Base-by-base conservation (phyloP, 805 yeast genomes). In the Pichia membranifaciens region DNA sequence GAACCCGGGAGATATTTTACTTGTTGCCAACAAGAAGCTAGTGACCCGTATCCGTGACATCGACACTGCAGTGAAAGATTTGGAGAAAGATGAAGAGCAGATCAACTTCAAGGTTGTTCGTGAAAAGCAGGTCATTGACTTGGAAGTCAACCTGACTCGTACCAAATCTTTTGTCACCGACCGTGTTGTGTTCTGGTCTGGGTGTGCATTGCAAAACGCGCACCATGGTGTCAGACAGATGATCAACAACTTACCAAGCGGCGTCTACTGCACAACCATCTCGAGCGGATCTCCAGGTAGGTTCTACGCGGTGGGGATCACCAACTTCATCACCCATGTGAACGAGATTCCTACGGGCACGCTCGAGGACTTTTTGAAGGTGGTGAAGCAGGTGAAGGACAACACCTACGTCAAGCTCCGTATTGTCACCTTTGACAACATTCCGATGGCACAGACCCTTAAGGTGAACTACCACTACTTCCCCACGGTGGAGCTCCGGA, bases 141-240 rank as follows among this genome's bases (percentile, higher is more conserved):
- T 89, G 20, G 65, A 61, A 17, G 88, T 86, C 9, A 81, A 84
- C 10, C 81, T 95, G 3, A 75, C 79, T 2, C 75, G 77, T 18
- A 74, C 89, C 3, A 69, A 72, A 25, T 44, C 44, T 25, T 67
- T 79, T 40, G 70, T 74, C 47, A 87, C 95, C 1, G 75, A 77
- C 34, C 81, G 82, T 47, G 69, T 87, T 35, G 82, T 86, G 8
- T 72, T 76, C 42, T 90, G 96, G 93, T 79, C 89, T 44, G 96
- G 96, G 20, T 82, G 89, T 35, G 67, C 84, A 5, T 64, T 90
- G 31, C 97, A 90, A 60, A 75, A 79, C 34, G 96, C 96, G n/a
- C 96, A 88, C 64, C 95, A 85, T 59, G 91, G 93, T 8, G 96
- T 89, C 16, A 78, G 90, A 52, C 96, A 89, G 67, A 80, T 85